Evolutionary conservation across 306 rosid genomes (phyloP), one percentile per base, ranked within the genome.

Genomic region (Prunus dulcis): DNA sequence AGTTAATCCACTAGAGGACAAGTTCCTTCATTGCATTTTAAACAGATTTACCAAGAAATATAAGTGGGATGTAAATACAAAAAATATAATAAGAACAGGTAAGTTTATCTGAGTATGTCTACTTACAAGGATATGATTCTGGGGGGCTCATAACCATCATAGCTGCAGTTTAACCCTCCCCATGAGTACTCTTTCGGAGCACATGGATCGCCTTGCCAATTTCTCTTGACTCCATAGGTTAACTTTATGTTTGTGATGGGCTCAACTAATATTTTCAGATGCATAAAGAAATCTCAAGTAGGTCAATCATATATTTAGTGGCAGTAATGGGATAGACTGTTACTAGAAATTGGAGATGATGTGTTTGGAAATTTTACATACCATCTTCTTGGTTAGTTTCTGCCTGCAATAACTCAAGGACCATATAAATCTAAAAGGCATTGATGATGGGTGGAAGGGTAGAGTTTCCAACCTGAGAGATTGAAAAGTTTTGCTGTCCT

Each of bases 371-470:
- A 13, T 71, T 28, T 67, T 4, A 64, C 82, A 32, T 75, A 89
- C 93, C 83, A 61, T 87, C 88, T 52, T 52, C 52, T 67, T 71
- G 81, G 56, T 70, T 46, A n/a, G 91, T 85, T 69, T 81, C 82
- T 45, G 23, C 25, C 3, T 85, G 73, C 22, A 75, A 58, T 67
- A 84, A 67, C 13, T 83, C 80, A 43, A 52, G 71, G 0, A 43
- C 53, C 3, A 49, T 0, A 67, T 85, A 89, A 61, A 87, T 52
- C 77, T 89, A 91, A 69, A 85, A 6, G 43, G 86, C 94, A 65
- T 89, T 89, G 53, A 89, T 72, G 45, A 89, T 84, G 4, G 94
- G 91, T 27, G 90, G 86, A 45, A 25, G 90, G 0, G 86, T 82
- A 18, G 90, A 87, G 45, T 63, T 74, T n/a, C 52, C 43, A 27